Base-by-base conservation (phyloP, 192 early-diverging fungal species). In the Entrophospora sp. region DNA sequence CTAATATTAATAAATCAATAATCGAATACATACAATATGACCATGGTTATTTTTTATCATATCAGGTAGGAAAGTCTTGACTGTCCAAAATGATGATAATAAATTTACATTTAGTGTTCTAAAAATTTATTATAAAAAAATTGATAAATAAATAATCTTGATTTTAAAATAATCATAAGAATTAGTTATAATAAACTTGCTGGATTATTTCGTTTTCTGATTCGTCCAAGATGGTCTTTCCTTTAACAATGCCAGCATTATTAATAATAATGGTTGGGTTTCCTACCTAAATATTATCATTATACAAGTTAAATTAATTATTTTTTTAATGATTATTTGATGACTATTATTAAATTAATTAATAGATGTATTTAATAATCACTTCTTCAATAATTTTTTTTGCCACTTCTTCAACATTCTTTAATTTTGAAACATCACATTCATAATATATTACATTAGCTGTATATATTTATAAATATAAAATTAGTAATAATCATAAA, bases 221-320 rank as follows among this genome's bases (percentile, higher is more conserved):
- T 72, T 81, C 69, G 25, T 92, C 88, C 22, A 83, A 46, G 42
- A 90, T 76, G 16, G 75, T 69, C 69, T 83, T 84, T 27, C 81
- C 85, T 52, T 62, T 66, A 22, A 90, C 81, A 53, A 90, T 85
- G 3, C 87, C 92, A 16, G 89, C 92, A 70, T 92, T 92, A 72
- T 92, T 92, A 42, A 94, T 69, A 2, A 94, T 58, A 61, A 92
- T 84, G 4, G 89, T 94, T 13, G 89, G 87, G 51, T 84, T 70
- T 13, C 89, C 91, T 2, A 85, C 67, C 70, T 87, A 73, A 24
- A 28, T n/a, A 7, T 57, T 16, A 24, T 8, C 9, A 12, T 13
- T 3, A 36, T 57, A n/a, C n/a, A n/a, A n/a, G n/a, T n/a, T n/a
- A n/a, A n/a, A n/a, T n/a, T n/a, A n/a, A n/a, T n/a, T 22, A 36